Percentiles rank a stretch among this genome's conserved stretches.
phyloP scores from a whole-genome alignment of 2,329 filamentous ascomycete genomes.

The Xylariomycetidae sp. region DNA sequence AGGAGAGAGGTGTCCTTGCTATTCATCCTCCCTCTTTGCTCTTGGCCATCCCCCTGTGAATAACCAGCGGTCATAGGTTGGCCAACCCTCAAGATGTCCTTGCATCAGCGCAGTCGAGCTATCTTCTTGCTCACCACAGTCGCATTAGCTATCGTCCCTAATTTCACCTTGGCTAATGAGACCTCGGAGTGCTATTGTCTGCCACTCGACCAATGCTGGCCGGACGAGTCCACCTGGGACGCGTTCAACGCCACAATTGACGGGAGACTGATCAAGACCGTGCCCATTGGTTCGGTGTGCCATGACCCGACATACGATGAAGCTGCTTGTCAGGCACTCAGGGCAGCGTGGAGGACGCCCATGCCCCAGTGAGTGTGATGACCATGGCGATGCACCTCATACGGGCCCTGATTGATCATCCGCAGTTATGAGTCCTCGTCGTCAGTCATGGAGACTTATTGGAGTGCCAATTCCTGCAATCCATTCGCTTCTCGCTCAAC shows the following conservation, averaged over 20 bases:
- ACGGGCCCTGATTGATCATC: slow-evolving; percentile 1
- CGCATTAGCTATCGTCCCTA: no score
- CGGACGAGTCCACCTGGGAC: slow-evolving; percentile 10
- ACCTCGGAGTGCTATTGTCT: slow-evolving; percentile 6
- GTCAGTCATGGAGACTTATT: slow-evolving; percentile 27
- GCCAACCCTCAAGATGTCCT: no score
- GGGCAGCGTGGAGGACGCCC: slow-evolving; percentile 17
- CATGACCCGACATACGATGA: slow-evolving; percentile 37
- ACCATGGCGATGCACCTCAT: neutral
- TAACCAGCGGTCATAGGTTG: no score
- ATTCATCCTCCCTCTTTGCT: no score
- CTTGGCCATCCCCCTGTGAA: no score
- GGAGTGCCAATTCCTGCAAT: slow-evolving; percentile 27
- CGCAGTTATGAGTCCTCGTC: slow-evolving; percentile 21
- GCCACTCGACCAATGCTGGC: slow-evolving; percentile 1
- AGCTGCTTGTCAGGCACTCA: slow-evolving; percentile 31
- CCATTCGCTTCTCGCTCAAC: slow-evolving; percentile 40
- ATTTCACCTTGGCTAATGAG: no score
- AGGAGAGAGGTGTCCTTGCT: no score
- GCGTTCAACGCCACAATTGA: slow-evolving; percentile 40
- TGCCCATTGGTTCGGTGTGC: slow-evolving; percentile 41
- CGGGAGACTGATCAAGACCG: slow-evolving; percentile 40
- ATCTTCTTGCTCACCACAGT: no score
- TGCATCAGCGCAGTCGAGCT: no score
- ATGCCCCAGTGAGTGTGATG: slow-evolving; percentile 19